These are phyloP conservation scores for Musa beccarii DNA, from an alignment of 176 grass and related monocot genomes.

Conservation along the genomic window DNA sequence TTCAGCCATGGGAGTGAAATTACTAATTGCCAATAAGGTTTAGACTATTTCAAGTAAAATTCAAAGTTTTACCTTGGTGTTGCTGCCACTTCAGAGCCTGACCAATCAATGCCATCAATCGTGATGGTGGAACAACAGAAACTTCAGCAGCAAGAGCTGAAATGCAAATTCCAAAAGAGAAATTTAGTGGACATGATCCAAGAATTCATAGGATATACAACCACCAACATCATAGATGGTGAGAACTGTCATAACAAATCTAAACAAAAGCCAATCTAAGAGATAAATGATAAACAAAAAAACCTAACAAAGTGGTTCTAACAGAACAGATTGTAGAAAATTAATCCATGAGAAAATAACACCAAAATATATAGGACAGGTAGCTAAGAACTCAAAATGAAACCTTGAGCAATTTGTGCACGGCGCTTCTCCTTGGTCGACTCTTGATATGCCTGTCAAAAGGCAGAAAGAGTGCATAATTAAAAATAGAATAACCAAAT, in stretches of 20 bases:
- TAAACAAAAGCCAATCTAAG: no score
- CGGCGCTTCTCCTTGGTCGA: slow-evolving; percentile 95
- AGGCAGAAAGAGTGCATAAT: background rate
- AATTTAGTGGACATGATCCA: background rate
- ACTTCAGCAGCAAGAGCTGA: slow-evolving; percentile 90
- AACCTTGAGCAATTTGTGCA: slow-evolving; percentile 79
- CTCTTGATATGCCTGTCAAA: slow-evolving; percentile 80
- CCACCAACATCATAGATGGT: background rate
- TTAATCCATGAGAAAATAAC: background rate
- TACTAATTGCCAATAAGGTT: background rate
- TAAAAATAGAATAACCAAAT: background rate
- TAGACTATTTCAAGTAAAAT: background rate
- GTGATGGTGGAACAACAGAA: slow-evolving; percentile 89
- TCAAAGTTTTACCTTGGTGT: slow-evolving; percentile 90
- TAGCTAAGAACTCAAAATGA: background rate
- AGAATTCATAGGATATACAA: background rate
- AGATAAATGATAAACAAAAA: no score
- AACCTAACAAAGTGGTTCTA: no score
- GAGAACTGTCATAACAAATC: background rate
- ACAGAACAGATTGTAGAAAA: background rate
- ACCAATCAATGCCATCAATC: slow-evolving; percentile 89
- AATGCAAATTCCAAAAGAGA: slow-evolving; percentile 14
- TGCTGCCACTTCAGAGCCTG: slow-evolving; percentile 97
- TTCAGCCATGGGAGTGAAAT: slow-evolving; percentile 1
- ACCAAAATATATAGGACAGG: background rate